Conservation (phyloP, 2,329 filamentous ascomycete species). For the Bisporella sp. region DNA sequence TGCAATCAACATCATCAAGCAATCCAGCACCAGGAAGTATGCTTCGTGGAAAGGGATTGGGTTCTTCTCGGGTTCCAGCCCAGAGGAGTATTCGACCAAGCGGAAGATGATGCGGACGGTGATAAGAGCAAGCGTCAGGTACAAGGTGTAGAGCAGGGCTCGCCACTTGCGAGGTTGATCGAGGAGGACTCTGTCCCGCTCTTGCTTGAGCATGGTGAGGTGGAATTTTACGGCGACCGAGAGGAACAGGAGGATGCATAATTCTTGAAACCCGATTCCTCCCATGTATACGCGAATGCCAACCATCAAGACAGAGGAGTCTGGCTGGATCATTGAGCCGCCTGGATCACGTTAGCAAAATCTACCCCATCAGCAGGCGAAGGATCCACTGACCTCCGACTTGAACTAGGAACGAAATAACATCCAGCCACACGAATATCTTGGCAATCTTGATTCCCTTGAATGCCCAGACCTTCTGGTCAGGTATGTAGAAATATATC, state of each 20-base stretch:
- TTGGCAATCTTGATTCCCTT: constrained; percentile 33
- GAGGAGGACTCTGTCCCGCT: constrained; percentile 23
- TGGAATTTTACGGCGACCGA: constrained; percentile 34
- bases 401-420: constrained; percentile 42
- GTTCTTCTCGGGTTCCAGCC: constrained; percentile 37
- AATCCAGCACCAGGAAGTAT: constrained; percentile 46
- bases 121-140: constrained; percentile 34
- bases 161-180: constrained; percentile 25
- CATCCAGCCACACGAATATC: constrained; percentile 40
- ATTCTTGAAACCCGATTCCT: constrained; percentile 43
- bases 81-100: constrained; percentile 46
- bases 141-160: constrained; percentile 31
- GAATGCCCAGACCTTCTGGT: constrained; percentile 28
- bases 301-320: constrained; percentile 27
- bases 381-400: constrained; percentile 20
- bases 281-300: constrained; percentile 43
- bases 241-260: constrained; percentile 42
- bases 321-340: constrained; percentile 27
- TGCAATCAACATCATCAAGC: constrained; percentile 46
- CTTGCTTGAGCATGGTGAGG: constrained; percentile 27
- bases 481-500: constrained; percentile 30
- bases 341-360: constrained; percentile 18
- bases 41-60: constrained; percentile 41
- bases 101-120: constrained; percentile 53
- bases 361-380: background rate